Base-by-base conservation (phyloP, 2,329 filamentous ascomycete genomes). In the Sarocladium strictum region DNA sequence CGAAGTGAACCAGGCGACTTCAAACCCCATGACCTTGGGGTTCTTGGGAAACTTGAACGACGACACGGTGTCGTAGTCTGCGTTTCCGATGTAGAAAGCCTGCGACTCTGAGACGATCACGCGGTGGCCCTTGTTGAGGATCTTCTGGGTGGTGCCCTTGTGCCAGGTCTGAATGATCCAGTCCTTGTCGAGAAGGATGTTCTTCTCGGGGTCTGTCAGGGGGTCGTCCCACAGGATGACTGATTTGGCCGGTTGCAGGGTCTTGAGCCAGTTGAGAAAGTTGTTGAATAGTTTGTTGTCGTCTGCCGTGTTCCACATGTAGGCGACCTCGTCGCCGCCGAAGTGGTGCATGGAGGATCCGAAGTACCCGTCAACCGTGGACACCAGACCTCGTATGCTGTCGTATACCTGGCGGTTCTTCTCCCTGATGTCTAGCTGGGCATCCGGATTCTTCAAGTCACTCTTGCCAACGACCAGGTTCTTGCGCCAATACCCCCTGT, bases 241-340 rank as follows among this genome's bases (percentile, higher is more conserved):
- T 50, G 23, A 29, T 19, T 50, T 50, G 10, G 23, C 17, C 19
- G 45, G 45, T 32, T 11, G 7, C 14, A 50, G 27, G 17, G 45
- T 50, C 45, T 50, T 50, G 45, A 50, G 45, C 45, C 45, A 50
- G n/a, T 50, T 33, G 27, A 50, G 45, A 19, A 50, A 50, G 45
- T 50, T 32, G 45, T 50, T 50, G 45, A 50, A 50, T 11, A 50
- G 45, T 27, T 32, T 50, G 45, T 50, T 50, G 45, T 50, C 45
- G 27, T 50, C 45, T 11, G 7, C 11, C 7, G 45, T 50, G 23
- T 50, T 24, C 45, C 45, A 50, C 23, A 50, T 50, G 24, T 50
- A 50, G 14, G 45, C 45, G 24, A 50, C 45, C n/a, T 50, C 45
- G 26, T 50, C 45, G 45, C 45, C 45, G 45, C 45, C 45, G n/a